Conservation (phyloP, 2,329 filamentous ascomycete species). For the Cytospora schulzeri region DNA sequence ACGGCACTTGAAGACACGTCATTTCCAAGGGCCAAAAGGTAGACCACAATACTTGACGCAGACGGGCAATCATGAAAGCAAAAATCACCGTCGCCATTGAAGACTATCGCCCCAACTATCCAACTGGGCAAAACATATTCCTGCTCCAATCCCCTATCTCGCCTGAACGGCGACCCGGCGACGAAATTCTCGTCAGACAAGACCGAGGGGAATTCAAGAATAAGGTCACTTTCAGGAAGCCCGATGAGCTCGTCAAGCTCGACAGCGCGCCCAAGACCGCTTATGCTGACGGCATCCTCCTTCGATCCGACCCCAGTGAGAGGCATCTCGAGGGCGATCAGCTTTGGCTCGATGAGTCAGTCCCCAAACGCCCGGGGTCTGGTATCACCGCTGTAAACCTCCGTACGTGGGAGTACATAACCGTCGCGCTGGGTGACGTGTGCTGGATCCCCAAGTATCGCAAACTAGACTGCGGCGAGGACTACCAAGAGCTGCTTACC, state of each 20-base stretch:
- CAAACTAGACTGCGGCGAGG: conserved; percentile 13
- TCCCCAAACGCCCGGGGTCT: neutral
- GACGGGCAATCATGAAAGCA: conserved; percentile 9
- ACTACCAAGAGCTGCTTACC: conserved; percentile 19
- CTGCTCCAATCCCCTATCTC: conserved; percentile 19
- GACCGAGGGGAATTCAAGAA: conserved; percentile 19
- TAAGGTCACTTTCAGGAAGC: conserved; percentile 6
- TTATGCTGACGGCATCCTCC: conserved; percentile 20
- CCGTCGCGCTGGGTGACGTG: conserved; percentile 1
- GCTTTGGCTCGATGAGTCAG: conserved; percentile 17
- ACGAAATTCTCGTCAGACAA: conserved; percentile 16
- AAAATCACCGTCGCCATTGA: conserved; percentile 21
- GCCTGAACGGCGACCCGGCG: neutral
- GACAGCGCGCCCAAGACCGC: neutral
- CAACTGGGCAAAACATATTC: neutral
- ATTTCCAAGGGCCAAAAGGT: neutral
- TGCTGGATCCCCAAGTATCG: conserved; percentile 26
- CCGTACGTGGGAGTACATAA: conserved; percentile 17
- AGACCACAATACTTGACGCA: neutral
- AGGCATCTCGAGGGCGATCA: conserved; percentile 16
- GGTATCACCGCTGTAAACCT: conserved; percentile 15
- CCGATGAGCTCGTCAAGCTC: neutral
- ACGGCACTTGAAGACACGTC: neutral
- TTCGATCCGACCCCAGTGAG: neutral
- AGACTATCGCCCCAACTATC: conserved; percentile 14